Evolutionary conservation across 768 basidiomycete species (phyloP), one percentile per base, ranked within the genome.

Genomic region (Chalciporus pseudorubinellus): DNA sequence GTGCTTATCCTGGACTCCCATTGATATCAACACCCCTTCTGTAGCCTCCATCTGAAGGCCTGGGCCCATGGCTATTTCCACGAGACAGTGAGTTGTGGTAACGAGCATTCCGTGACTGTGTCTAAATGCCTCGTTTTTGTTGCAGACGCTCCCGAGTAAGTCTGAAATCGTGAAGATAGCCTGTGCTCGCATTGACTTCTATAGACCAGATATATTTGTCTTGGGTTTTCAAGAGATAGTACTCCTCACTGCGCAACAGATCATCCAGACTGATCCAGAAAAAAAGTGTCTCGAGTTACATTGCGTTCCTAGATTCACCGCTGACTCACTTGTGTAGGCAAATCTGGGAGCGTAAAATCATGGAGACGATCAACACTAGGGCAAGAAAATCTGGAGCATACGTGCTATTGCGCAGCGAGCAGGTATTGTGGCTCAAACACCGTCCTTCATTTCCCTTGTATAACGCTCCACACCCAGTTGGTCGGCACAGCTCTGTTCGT

Each of bases 141-240:
- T 39, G 26, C 42, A 69, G 57, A 56, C 29, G 53, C 53, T 41
- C 53, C 61, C 14, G 52, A 58, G 52, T 62, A 55, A 50, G 56
- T 39, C 43, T 36, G 18, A 16, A 43, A 7, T 31, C 33, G 2
- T 48, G 16, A 6, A 53, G 33, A 5, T 56, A 72, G 69, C 58
- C 49, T 58, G 73, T 43, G 34, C 52, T 62, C 51, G 63, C 8
- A 14, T 11, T 16, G 46, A 39, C 57, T 41, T 18, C 21, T 41
- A 33, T 47, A 90, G 89, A 39, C 93, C 94, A 6, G 94, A 98
- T 63, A 83, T 98, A 55, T 86, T 95, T 65, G 85, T 85, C 19
- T 75, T 98, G 24, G 92, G 90, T 2, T 97, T 98, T 66, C 95
- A 99, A 69, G 97, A 99, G 70, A 94, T 99, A 47, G 97, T 99